Percentiles rank a stretch among this genome's conserved stretches.
These are phyloP conservation scores for Pontederia paniculata DNA, from an alignment of 176 grass and related monocot genomes.

Conservation along the genomic window DNA sequence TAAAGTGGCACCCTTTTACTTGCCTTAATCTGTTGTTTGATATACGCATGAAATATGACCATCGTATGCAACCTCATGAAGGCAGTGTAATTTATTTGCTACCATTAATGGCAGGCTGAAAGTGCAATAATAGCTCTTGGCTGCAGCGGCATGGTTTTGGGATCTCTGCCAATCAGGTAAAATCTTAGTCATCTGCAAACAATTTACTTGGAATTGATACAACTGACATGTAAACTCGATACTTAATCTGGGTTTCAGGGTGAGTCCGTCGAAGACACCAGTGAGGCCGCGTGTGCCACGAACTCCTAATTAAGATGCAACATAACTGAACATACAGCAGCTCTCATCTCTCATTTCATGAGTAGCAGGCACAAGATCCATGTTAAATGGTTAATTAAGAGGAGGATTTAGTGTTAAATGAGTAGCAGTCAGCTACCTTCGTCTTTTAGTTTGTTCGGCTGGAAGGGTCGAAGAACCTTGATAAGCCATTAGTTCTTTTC, in stretches of 20 bases:
- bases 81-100: neutral
- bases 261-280: constrained; percentile 88
- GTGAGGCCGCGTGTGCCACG: constrained; percentile 55
- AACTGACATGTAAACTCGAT: too few relatives aligned
- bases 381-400: neutral
- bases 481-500: neutral
- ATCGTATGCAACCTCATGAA: neutral
- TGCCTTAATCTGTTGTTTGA: too few relatives aligned
- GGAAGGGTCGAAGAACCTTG: neutral
- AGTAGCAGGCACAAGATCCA: neutral
- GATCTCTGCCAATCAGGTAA: constrained; percentile 11
- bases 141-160: constrained; percentile 10
- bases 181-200: neutral
- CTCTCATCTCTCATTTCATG: neutral
- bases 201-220: neutral
- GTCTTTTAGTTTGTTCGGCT: neutral
- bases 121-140: constrained; percentile 8
- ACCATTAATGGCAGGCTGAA: constrained; percentile 2
- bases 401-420: neutral
- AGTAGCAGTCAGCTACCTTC: neutral
- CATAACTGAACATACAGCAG: neutral
- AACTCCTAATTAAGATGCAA: constrained; percentile 31
- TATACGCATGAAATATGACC: too few relatives aligned
- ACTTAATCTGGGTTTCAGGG: constrained; percentile 45
- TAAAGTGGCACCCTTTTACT: too few relatives aligned